Evolutionary conservation across 345 rosid genomes (phyloP).

Genomic region (Durio zibethinus): DNA sequence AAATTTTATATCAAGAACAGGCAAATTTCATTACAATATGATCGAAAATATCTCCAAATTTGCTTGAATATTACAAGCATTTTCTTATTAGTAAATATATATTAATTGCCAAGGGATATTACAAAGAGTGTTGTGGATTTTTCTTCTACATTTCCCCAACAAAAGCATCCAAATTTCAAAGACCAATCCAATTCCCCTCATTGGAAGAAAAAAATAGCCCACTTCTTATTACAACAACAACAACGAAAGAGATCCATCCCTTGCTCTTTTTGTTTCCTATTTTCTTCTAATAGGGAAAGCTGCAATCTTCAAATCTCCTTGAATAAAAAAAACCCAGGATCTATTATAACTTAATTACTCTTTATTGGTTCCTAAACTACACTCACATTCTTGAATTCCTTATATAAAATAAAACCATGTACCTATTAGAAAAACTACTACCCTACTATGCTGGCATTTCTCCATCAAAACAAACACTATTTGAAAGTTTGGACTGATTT

Average conservation of each 20-base stretch:
- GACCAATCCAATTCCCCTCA: background rate
- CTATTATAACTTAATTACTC: background rate
- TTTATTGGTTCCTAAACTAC: constrained; percentile 20
- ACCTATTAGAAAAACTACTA: constrained; percentile 1
- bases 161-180: background rate
- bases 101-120: constrained; percentile 3
- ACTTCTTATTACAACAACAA: constrained; percentile 16
- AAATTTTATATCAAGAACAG: too few relatives aligned
- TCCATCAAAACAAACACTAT: constrained; percentile 10
- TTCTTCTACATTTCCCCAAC: constrained; percentile 15
- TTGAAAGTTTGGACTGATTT: background rate
- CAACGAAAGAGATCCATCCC: background rate
- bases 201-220: background rate
- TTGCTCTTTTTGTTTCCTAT: background rate
- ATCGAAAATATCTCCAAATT: too few relatives aligned
- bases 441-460: background rate
- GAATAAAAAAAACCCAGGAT: background rate
- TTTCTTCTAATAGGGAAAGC: background rate
- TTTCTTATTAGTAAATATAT: constrained; percentile 13
- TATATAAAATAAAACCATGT: constrained; percentile 7
- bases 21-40: too few relatives aligned
- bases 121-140: constrained; percentile 14
- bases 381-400: constrained; percentile 17
- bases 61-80: too few relatives aligned
- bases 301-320: constrained; percentile 16